These are phyloP conservation scores for Acanthamoeba triangularis DNA, from an alignment of 208 protist genomes.

Conservation along the genomic window DNA sequence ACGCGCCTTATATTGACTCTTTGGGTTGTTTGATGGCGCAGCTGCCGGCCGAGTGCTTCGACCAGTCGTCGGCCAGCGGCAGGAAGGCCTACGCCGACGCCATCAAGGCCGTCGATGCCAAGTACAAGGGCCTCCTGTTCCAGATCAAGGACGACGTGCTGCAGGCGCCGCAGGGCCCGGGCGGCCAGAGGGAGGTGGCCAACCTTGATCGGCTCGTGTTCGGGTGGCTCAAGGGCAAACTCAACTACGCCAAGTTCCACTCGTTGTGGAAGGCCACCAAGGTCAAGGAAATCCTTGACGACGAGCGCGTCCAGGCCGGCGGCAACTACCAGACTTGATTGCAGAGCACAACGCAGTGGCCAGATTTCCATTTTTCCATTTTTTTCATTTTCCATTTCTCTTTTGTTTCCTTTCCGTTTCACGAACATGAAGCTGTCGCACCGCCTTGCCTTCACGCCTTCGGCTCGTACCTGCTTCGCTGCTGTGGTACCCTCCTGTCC, in stretches of 20 bases:
- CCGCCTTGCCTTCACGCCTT: neutral
- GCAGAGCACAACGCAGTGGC: neutral
- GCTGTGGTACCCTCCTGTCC: neutral
- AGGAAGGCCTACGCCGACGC: neutral
- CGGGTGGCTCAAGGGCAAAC: constrained; percentile 65
- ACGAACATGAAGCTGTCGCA: too few relatives aligned
- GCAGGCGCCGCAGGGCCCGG: neutral
- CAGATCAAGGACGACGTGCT: constrained; percentile 51
- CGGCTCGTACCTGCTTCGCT: neutral
- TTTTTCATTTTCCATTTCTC: too few relatives aligned
- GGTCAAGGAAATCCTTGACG: constrained; percentile 54
- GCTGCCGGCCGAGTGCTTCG: neutral
- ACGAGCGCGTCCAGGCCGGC: constrained; percentile 33
- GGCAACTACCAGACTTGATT: constrained; percentile 6
- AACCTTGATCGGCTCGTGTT: constrained; percentile 44
- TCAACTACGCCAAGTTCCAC: constrained; percentile 71
- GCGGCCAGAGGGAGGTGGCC: neutral
- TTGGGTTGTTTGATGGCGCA: neutral
- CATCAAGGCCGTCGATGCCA: constrained; percentile 26
- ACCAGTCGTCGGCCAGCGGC: neutral
- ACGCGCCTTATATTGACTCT: neutral
- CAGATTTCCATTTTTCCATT: too few relatives aligned
- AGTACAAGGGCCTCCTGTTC: constrained; percentile 44
- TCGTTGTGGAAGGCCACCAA: constrained; percentile 62
- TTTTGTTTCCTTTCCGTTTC: too few relatives aligned